Evolutionary conservation across 441 rosid genomes (phyloP).

Genomic region (Biscutella laevigata): DNA sequence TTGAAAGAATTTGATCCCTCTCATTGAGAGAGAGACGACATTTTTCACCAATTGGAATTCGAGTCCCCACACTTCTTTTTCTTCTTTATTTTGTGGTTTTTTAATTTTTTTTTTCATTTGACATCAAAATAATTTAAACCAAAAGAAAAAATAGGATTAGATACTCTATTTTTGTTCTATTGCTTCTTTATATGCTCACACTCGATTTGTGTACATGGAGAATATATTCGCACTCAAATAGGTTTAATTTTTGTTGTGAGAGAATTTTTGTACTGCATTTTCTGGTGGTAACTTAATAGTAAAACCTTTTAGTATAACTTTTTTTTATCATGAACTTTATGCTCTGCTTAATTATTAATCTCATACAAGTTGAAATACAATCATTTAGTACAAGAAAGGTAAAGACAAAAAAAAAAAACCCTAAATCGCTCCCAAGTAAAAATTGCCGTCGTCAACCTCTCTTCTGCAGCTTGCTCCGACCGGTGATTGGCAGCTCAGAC

Average conservation of each 20-base stretch:
- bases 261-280: slow-evolving; percentile 15
- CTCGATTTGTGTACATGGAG: slow-evolving; percentile 10
- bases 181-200: slow-evolving; percentile 20
- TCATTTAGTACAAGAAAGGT: too few relatives aligned
- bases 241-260: not conserved
- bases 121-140: not conserved
- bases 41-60: slow-evolving; percentile 23
- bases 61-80: slow-evolving; percentile 24
- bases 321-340: not conserved
- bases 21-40: slow-evolving; percentile 27
- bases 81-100: not conserved
- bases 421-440: too few relatives aligned
- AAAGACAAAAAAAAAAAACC: too few relatives aligned
- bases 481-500: too few relatives aligned
- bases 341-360: not conserved
- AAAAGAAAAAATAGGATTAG: not conserved
- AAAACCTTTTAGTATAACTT: slow-evolving; percentile 4
- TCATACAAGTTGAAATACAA: not conserved
- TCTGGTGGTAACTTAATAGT: slow-evolving; percentile 5
- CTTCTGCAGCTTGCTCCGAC: too few relatives aligned
- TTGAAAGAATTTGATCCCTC: slow-evolving; percentile 28
- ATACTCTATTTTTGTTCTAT: slow-evolving; percentile 16
- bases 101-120: not conserved
- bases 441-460: too few relatives aligned
- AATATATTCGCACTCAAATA: slow-evolving; percentile 10